Conservation (phyloP, 1,284 basidiomycete genomes). For the Gymnopus androsaceus region DNA sequence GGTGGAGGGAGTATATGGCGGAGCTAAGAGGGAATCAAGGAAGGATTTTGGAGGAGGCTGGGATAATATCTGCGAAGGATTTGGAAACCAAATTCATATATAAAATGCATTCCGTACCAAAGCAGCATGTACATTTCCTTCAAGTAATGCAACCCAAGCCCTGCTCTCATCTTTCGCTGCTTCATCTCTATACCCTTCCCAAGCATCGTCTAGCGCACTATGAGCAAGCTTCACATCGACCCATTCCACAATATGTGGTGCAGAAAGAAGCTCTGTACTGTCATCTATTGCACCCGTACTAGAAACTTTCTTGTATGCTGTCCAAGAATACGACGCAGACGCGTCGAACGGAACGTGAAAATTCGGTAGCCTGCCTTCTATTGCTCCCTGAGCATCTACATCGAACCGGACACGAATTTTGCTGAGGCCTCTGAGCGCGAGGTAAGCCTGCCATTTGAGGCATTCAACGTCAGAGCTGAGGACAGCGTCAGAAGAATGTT, state of each 20-base stretch:
- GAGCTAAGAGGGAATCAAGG: conserved; percentile 39
- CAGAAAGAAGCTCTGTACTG: conserved; percentile 54
- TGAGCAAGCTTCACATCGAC: conserved; percentile 51
- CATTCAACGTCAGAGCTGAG: conserved; percentile 79
- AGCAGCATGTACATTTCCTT: conserved; percentile 73
- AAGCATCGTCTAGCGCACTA: conserved; percentile 40
- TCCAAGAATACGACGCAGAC: conserved; percentile 16
- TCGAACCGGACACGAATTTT: conserved; percentile 63
- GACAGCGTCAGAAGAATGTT: conserved; percentile 27
- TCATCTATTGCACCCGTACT: conserved; percentile 35
- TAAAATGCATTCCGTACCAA: conserved; percentile 47
- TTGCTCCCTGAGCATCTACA: conserved; percentile 63
- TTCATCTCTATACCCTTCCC: conserved; percentile 68
- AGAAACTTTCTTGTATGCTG: conserved; percentile 11
- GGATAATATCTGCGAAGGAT: conserved; percentile 42
- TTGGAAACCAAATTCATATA: background rate
- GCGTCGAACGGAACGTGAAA: conserved; percentile 43
- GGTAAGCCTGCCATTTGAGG: conserved; percentile 82
- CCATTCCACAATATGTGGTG: conserved; percentile 71
- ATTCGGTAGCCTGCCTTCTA: conserved; percentile 67
- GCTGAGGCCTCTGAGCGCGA: conserved; percentile 65
- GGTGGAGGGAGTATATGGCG: conserved; percentile 27
- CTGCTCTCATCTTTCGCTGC: conserved; percentile 67
- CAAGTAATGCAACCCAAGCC: conserved; percentile 76
- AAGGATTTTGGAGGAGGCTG: conserved; percentile 46